phyloP scores from a whole-genome alignment of 257 asterid genomes.

The Catharanthus roseus region DNA sequence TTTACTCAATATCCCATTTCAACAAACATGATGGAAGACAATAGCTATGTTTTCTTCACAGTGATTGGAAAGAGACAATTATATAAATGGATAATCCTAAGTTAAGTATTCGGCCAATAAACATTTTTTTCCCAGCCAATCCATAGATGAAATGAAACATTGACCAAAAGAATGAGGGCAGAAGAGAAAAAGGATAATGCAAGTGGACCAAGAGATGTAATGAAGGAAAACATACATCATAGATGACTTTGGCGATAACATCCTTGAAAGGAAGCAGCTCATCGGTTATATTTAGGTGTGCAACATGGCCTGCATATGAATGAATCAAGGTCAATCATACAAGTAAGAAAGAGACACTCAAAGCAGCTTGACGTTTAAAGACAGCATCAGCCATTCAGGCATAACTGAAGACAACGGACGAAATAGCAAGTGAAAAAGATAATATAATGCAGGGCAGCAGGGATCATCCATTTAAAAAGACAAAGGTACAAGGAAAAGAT shows the following conservation, averaged over 20 bases:
- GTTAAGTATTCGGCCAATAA: background rate
- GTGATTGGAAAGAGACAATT: background rate
- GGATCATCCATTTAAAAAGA: background rate
- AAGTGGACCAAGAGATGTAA: background rate
- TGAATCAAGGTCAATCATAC: conserved; percentile 18
- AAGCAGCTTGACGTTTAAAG: background rate
- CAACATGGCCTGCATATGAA: conserved; percentile 78
- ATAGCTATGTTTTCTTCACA: background rate
- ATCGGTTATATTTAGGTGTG: conserved; percentile 82
- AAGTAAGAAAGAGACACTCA: background rate
- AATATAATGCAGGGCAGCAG: background rate
- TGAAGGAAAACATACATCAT: conserved; percentile 57
- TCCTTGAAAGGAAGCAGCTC: conserved; percentile 81
- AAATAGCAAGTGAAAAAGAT: background rate
- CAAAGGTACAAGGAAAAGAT: background rate
- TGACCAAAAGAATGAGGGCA: conserved; percentile 4
- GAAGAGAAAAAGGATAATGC: background rate
- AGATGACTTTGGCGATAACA: conserved; percentile 79
- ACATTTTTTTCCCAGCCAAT: background rate
- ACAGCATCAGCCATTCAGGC: background rate
- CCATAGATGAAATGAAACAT: background rate
- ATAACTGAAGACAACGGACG: background rate
- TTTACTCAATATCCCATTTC: background rate
- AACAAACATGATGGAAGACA: background rate
- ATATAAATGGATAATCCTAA: background rate